A percentile compares a stretch with the other conserved stretches of the same genome.
These are phyloP conservation scores for Sapria himalayana DNA, from an alignment of 345 rosid species.

Conservation along the genomic window DNA sequence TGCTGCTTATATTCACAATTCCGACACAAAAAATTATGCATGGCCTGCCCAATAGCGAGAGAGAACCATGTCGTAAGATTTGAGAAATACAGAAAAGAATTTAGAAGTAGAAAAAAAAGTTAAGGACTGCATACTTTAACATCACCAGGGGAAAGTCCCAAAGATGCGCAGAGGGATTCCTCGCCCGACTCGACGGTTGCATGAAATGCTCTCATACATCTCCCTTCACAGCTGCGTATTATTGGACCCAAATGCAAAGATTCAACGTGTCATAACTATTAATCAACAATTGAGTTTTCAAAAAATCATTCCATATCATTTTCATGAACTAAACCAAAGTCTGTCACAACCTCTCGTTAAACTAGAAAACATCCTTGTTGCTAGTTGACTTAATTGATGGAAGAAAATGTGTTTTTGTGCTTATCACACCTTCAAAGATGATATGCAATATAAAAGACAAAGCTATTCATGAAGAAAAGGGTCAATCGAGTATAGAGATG, in stretches of 20 bases:
- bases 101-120: conserved; percentile 3
- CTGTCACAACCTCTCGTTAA: too few species aligned
- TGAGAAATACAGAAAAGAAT: conserved; percentile 7
- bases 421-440: too few species aligned
- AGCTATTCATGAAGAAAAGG: too few species aligned
- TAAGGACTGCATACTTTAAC: conserved; percentile 42
- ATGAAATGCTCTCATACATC: conserved; percentile 85
- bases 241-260: conserved; percentile 8
- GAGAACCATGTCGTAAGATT: neutral
- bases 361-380: too few species aligned
- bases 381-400: too few species aligned
- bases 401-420: too few species aligned
- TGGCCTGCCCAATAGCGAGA: conserved; percentile 25
- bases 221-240: conserved; percentile 63
- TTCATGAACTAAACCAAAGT: too few species aligned
- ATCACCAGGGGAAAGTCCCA: conserved; percentile 34
- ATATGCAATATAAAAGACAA: too few species aligned
- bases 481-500: too few species aligned
- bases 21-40: conserved; percentile 33
- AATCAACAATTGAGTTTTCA: too few species aligned
- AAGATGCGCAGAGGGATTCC: conserved; percentile 42
- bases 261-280: conserved; percentile 5
- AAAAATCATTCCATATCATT: too few species aligned
- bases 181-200: conserved; percentile 36
- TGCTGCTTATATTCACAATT: conserved; percentile 60